Base-by-base conservation (phyloP, 345 rosid genomes). In the Eucalyptus grandis region DNA sequence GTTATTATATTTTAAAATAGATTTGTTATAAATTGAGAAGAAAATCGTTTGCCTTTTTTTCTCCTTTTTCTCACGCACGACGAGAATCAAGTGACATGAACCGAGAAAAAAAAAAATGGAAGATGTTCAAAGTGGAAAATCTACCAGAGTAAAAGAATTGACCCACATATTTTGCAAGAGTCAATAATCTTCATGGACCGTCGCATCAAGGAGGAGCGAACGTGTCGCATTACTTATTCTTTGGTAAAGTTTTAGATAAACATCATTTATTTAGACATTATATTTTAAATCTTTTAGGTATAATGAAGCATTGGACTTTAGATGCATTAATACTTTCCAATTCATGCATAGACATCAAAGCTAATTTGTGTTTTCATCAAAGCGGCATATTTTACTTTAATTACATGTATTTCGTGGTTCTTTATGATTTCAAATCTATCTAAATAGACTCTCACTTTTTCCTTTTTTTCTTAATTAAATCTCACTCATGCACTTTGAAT, bases 341-440 rank as follows among this genome's bases (percentile, higher is more conserved):
- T 86, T 49, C 54, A 49, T 86, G 43, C 56, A 49, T 47, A 86
- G 14, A 51, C 9, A 47, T 27, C 30, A 86, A 86, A 47, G 58
- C 34, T 2, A 26, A 85, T 85, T 11, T 6, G 11, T 77, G 30
- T 21, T 40, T 40, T 77, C 47, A 6, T 77, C 83, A 22, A 19
- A 77, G 15, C 2, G 2, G 13, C 30, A 40, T 77, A 22, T 21
- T 77, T 77, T 40, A 77, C 9, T 40, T 40, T 40, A 40, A 21
- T 24, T 4, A 77, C 3, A 2, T 11, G 7, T 40, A 40, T 77
- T 6, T 40, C 27, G 1, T 0, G 3, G 5, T 77, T 77, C 5
- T 6, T 21, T 7, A 77, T 77, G 2, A 40, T 24, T 40, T 40
- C 3, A 26, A 0, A 7, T 26, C 2, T 21, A 22, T 77, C 26